Evolutionary conservation across 78 protist species (phyloP).

Genomic region (Parvularia atlantis): DNA sequence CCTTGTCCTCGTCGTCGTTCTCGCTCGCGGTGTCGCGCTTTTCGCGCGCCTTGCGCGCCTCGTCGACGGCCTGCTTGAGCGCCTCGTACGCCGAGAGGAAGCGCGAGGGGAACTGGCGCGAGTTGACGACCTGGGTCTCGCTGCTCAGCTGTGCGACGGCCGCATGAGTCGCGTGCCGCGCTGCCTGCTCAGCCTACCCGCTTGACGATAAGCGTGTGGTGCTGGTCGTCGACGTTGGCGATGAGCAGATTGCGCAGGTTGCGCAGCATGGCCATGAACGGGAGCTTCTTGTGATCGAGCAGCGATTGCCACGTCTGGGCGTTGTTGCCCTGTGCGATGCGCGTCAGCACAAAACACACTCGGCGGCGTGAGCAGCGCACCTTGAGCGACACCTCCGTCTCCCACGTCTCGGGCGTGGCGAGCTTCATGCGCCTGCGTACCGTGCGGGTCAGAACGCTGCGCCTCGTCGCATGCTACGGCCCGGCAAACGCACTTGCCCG

Average conservation of each 20-base stretch:
- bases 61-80: not conserved
- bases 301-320: constrained; percentile 67
- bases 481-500: no score
- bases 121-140: constrained; percentile 42
- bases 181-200: not conserved
- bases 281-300: constrained; percentile 49
- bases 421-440: constrained; percentile 71
- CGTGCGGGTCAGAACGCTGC: no score
- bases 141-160: no score
- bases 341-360: no score
- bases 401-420: constrained; percentile 78
- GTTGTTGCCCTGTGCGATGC: constrained; percentile 70
- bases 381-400: constrained; percentile 45
- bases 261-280: constrained; percentile 86
- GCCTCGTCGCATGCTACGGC: no score
- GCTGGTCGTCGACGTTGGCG: constrained; percentile 15
- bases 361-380: no score
- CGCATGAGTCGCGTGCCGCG: no score
- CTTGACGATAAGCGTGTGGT: constrained; percentile 5
- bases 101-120: constrained; percentile 59
- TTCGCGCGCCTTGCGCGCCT: not conserved
- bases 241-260: constrained; percentile 72
- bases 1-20: not conserved
- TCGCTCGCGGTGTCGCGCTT: no score
- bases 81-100: constrained; percentile 69